Percentiles rank a stretch among this genome's conserved stretches.
Evolutionary conservation across 2,329 filamentous ascomycete genomes (phyloP).

Genomic region (Penicillium sclerotiorum): DNA sequence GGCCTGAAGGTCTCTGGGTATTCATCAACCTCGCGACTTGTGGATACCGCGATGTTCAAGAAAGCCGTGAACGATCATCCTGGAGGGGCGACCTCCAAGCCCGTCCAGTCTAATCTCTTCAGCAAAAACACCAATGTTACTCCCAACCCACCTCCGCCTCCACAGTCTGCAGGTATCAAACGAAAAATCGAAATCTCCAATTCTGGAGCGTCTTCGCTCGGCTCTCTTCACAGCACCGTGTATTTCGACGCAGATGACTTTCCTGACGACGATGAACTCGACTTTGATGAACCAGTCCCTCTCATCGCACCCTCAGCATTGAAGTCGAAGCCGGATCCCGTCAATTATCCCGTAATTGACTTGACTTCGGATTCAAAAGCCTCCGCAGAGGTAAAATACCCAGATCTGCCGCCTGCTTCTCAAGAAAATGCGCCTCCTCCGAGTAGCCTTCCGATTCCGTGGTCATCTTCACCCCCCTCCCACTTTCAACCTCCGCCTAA

Average conservation of each 20-base stretch:
- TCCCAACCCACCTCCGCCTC: constrained; percentile 18
- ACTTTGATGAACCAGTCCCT: constrained; percentile 56
- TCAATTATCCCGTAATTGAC: constrained; percentile 24
- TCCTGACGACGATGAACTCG: constrained; percentile 78
- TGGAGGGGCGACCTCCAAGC: constrained; percentile 29
- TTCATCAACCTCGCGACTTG: constrained; percentile 28
- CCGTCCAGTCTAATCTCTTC: constrained; percentile 36
- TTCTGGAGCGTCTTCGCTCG: constrained; percentile 36
- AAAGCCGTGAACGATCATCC: constrained; percentile 45
- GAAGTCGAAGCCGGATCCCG: constrained; percentile 11
- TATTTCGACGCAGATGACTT: constrained; percentile 81
- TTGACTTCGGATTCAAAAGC: constrained; percentile 15
- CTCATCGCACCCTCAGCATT: constrained; percentile 23
- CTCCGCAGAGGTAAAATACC: constrained; percentile 36
- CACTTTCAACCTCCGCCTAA: constrained; percentile 54
- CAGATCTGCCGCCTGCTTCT: constrained; percentile 36
- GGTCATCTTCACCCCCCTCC: constrained; percentile 64
- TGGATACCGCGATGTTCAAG: constrained; percentile 39
- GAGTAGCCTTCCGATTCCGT: constrained; percentile 66
- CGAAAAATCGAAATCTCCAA: constrained; percentile 42
- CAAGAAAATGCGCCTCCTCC: constrained; percentile 37
- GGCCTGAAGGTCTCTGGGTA: constrained; percentile 25
- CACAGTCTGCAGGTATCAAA: constrained; percentile 37
- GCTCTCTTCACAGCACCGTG: constrained; percentile 52
- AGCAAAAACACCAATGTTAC: constrained; percentile 28